Conservation (phyloP, 257 asterid genomes). For the Solanum ossicruentum region DNA sequence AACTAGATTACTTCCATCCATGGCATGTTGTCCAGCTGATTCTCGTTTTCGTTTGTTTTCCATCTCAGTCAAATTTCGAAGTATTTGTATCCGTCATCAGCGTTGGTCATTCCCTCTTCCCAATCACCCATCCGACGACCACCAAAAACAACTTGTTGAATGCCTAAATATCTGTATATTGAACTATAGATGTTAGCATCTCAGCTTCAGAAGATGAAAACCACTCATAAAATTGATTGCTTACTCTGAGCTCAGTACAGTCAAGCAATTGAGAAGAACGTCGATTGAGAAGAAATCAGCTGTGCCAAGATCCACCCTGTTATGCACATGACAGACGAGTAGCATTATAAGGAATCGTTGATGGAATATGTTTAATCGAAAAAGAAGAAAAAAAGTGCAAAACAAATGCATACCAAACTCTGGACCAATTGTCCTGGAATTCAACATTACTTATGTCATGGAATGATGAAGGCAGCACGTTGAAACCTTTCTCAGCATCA, state of each 20-base stretch:
- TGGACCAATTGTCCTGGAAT: slow-evolving; percentile 95
- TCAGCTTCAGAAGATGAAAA: not conserved
- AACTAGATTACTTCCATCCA: not conserved
- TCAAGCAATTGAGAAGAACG: slow-evolving; percentile 89
- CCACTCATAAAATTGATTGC: slow-evolving; percentile 1
- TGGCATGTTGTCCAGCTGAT: not conserved
- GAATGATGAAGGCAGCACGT: slow-evolving; percentile 86
- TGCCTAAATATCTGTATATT: slow-evolving; percentile 63
- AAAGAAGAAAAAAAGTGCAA: not conserved
- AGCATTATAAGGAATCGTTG: not conserved
- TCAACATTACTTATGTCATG: slow-evolving; percentile 85
- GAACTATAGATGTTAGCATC: not conserved
- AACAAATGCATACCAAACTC: slow-evolving; percentile 57
- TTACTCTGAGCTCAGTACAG: slow-evolving; percentile 91
- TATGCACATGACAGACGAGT: not conserved
- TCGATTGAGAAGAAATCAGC: slow-evolving; percentile 85
- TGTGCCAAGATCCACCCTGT: slow-evolving; percentile 97
- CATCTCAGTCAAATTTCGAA: slow-evolving; percentile 48
- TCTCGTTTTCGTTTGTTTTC: not conserved
- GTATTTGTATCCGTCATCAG: slow-evolving; percentile 74
- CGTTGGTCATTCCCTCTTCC: slow-evolving; percentile 91
- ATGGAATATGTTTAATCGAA: not conserved
- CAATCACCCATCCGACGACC: slow-evolving; percentile 79
- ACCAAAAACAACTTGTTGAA: slow-evolving; percentile 87
- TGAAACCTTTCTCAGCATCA: slow-evolving; percentile 70